Percentiles rank a stretch among this genome's conserved stretches.
Conservation (phyloP, 768 basidiomycete species). For the Rubroboletus pulcherrimus region DNA sequence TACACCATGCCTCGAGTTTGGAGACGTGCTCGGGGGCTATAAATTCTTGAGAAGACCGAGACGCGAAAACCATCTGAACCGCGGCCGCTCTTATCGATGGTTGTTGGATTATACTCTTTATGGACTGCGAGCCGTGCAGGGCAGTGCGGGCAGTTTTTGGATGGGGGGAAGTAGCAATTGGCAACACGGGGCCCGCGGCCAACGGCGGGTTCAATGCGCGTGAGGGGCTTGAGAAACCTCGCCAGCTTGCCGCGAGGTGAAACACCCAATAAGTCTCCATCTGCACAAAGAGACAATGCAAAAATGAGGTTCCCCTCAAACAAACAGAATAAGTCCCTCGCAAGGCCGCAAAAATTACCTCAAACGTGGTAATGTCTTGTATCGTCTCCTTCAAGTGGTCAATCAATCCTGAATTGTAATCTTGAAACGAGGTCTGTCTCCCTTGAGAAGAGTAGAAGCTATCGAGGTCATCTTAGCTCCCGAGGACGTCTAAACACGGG, state of each 20-base stretch:
- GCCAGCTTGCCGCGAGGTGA: conserved; percentile 75
- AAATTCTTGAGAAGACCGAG: conserved; percentile 65
- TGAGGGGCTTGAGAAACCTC: conserved; percentile 26
- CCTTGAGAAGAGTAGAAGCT: conserved; percentile 90
- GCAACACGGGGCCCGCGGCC: conserved; percentile 41
- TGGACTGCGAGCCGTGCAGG: neutral
- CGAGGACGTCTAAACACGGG: neutral
- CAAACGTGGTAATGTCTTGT: conserved; percentile 59
- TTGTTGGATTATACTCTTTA: conserved; percentile 3
- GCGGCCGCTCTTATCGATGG: conserved; percentile 68
- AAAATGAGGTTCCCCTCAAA: neutral
- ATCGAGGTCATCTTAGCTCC: conserved; percentile 6
- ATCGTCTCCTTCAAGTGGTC: conserved; percentile 48
- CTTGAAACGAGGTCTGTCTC: conserved; percentile 74
- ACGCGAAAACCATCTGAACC: conserved; percentile 80
- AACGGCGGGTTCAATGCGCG: conserved; percentile 38
- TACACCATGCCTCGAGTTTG: conserved; percentile 59
- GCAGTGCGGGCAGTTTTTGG: conserved; percentile 6
- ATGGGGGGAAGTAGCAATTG: conserved; percentile 14
- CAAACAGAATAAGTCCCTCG: neutral
- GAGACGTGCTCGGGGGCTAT: conserved; percentile 67
- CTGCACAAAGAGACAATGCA: conserved; percentile 35
- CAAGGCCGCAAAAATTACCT: conserved; percentile 41
- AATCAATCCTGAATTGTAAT: conserved; percentile 65
- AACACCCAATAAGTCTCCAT: conserved; percentile 85